Percentiles rank a stretch among this genome's conserved stretches.
Conservation (phyloP, 495 filamentous ascomycete species). For the Podospora pseudopauciseta region DNA sequence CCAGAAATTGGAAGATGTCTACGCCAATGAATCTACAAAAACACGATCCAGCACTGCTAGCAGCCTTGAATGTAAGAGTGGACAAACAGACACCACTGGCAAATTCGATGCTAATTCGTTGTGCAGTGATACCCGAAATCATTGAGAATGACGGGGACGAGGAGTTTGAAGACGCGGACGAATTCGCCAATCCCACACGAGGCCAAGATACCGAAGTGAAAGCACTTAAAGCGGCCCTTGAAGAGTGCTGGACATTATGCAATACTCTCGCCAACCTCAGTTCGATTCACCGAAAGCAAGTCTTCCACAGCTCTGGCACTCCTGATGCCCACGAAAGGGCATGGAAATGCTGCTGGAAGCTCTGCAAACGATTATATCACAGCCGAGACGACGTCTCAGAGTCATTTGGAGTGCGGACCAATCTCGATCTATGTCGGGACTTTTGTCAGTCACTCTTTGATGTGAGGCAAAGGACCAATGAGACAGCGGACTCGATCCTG, state of each 20-base stretch:
- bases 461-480: conserved; percentile 68
- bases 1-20: conserved; percentile 67
- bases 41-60: conserved; percentile 50
- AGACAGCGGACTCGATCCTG: conserved; percentile 76
- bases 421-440: conserved; percentile 81
- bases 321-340: conserved; percentile 76
- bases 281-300: conserved; percentile 74
- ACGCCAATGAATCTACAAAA: conserved; percentile 41
- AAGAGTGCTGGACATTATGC: conserved; percentile 92
- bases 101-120: conserved; percentile 6
- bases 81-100: neutral
- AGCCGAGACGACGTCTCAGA: conserved; percentile 68
- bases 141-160: conserved; percentile 41
- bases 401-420: conserved; percentile 65
- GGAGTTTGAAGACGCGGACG: conserved; percentile 41
- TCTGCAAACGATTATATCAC: conserved; percentile 85
- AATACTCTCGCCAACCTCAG: conserved; percentile 85
- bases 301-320: conserved; percentile 65
- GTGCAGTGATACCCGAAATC: conserved; percentile 49
- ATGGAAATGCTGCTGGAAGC: conserved; percentile 88
- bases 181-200: conserved; percentile 40
- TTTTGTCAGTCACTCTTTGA: conserved; percentile 92
- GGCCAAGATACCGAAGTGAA: conserved; percentile 60
- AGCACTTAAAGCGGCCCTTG: conserved; percentile 70
- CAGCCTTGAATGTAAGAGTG: conserved; percentile 67